A percentile compares a stretch with the other conserved stretches of the same genome.
Evolutionary conservation across 495 filamentous ascomycete genomes (phyloP).

Genomic region (Staphylotrichum tortipilum): DNA sequence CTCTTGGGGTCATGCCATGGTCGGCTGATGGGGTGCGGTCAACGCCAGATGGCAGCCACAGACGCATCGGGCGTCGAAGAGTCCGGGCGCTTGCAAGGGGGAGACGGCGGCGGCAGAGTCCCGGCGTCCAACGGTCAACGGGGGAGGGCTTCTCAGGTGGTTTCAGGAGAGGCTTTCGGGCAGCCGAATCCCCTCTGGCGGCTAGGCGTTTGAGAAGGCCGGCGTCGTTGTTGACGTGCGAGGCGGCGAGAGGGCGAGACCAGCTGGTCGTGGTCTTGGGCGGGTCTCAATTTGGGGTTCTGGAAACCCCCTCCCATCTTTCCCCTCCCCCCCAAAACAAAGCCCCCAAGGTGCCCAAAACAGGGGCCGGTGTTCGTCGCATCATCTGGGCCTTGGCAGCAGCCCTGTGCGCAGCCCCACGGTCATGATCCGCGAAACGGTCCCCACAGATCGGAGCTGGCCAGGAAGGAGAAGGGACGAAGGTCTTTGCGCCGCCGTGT

Average conservation of each 20-base stretch:
- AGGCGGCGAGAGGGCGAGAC: too few species aligned
- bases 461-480: too few species aligned
- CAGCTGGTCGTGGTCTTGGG: too few species aligned
- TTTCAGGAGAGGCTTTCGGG: neutral
- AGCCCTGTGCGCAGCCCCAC: neutral
- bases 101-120: neutral
- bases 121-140: neutral
- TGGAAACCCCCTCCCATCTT: too few species aligned
- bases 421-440: neutral
- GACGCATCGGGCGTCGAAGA: neutral
- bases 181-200: neutral
- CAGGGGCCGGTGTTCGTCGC: neutral
- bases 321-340: too few species aligned
- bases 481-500: too few species aligned
- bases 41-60: neutral
- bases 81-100: conserved; percentile 8
- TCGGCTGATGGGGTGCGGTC: too few species aligned
- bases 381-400: neutral
- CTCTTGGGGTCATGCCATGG: too few species aligned
- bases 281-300: too few species aligned
- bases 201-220: neutral
- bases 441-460: too few species aligned
- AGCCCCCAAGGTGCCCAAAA: too few species aligned
- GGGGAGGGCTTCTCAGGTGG: neutral
- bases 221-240: too few species aligned